These are phyloP conservation scores for Coelastrella sp. DNA, from an alignment of 139 green algal genomes.

Conservation along the genomic window DNA sequence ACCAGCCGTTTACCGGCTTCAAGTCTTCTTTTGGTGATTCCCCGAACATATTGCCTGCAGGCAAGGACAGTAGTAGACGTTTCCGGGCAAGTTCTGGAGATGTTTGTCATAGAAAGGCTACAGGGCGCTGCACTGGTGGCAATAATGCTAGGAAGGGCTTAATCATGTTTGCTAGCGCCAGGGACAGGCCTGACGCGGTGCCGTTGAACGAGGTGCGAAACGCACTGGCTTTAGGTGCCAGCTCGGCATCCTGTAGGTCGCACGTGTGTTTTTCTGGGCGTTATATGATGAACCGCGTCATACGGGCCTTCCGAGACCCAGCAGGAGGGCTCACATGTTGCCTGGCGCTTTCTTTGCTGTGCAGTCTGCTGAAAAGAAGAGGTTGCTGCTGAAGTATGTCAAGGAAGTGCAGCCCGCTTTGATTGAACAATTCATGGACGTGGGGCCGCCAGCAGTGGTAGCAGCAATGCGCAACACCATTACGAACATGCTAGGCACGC, in stretches of 20 bases:
- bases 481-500: constrained; percentile 82
- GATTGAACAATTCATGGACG: constrained; percentile 42
- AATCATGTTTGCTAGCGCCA: neutral
- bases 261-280: too few relatives aligned
- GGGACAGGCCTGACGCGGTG: neutral
- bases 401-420: constrained; percentile 42
- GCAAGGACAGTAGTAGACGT: neutral
- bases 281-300: too few relatives aligned
- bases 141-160: neutral
- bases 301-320: too few relatives aligned
- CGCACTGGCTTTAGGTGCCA: neutral
- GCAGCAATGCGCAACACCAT: constrained; percentile 85
- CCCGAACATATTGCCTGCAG: neutral
- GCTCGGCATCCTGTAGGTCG: too few relatives aligned
- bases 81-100: neutral
- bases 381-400: constrained; percentile 44
- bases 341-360: neutral
- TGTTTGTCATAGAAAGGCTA: neutral
- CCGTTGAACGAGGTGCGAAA: constrained; percentile 27
- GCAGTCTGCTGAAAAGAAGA: constrained; percentile 23
- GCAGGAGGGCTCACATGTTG: neutral
- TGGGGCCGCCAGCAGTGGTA: constrained; percentile 56
- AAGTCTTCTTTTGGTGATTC: neutral
- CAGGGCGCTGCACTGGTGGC: neutral
- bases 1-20: neutral